Evolutionary conservation across 2,329 filamentous ascomycete genomes (phyloP), one percentile per base, ranked within the genome.

Genomic region (Pseudocercospora musae): DNA sequence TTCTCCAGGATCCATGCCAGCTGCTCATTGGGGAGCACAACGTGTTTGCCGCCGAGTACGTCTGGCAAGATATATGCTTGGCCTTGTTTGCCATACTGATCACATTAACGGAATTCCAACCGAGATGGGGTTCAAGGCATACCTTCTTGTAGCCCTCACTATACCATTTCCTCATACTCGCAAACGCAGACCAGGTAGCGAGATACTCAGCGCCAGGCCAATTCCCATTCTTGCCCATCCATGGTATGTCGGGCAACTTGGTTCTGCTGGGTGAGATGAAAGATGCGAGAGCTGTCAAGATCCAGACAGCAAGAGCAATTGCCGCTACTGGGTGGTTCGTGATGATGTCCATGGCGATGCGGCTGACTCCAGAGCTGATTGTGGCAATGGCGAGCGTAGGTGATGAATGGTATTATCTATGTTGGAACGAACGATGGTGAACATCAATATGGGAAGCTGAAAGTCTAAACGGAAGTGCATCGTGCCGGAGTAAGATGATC

Each of bases 1-100:
- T 80, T 75, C 29, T 78, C 75, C 18, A 79, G 66, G 50, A 81
- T 72, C 78, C 78, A 80, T 10, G 53, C 59, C 9, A 70, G 52
- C 37, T 68, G 58, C 18, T 62, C 53, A 13, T 60, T 65, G 5
- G 69, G 69, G 3, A 69, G 61, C 18, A 70, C 60, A 13, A 70
- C 60, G 27, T 67, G 62, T 37, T 62, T 65, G 13, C 57, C 64
- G 29, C 68, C 69, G 20, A 52, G 54, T 4, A 69, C 65, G 18
- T 69, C 65, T 10, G 69, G 68, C 40, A 69, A 58, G 18, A 72
- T 60, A 49, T 69, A 69, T 3, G 67, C 63, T 50, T 68, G 67
- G 2, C 62, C 67, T 29, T 67, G 58, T 48, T 69, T 64, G 46
- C 54, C 60, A 20, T 58, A 68, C 60, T 64, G 40, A 13, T 4